These are phyloP conservation scores for Cutaneotrichosporon mucoides DNA, from an alignment of 1,284 basidiomycete genomes.

Conservation along the genomic window DNA sequence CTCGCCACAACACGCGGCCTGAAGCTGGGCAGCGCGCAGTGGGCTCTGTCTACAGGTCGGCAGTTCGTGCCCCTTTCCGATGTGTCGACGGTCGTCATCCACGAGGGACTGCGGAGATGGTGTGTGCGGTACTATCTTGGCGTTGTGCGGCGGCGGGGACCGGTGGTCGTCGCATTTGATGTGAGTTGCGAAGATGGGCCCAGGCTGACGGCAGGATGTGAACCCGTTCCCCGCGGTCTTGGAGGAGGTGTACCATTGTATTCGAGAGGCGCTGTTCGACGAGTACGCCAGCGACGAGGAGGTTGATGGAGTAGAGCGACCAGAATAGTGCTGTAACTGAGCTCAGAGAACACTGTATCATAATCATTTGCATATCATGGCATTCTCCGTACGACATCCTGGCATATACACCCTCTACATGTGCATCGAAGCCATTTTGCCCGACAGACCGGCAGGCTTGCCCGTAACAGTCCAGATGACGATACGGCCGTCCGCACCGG, in stretches of 20 bases:
- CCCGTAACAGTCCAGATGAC: slow-evolving; percentile 74
- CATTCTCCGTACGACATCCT: neutral
- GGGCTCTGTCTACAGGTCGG: slow-evolving; percentile 6
- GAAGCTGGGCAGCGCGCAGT: slow-evolving; percentile 1
- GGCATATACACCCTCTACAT: neutral
- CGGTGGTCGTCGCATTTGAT: slow-evolving; percentile 29
- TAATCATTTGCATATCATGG: neutral
- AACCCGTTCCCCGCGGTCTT: slow-evolving; percentile 29
- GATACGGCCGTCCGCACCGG: slow-evolving; percentile 90
- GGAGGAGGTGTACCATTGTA: slow-evolving; percentile 34
- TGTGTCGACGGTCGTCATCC: slow-evolving; percentile 34
- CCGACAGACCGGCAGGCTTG: slow-evolving; percentile 26
- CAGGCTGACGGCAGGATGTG: slow-evolving; percentile 21
- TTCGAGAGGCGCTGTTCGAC: slow-evolving; percentile 32
- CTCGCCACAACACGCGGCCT: slow-evolving; percentile 54
- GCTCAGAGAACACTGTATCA: neutral
- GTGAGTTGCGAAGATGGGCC: slow-evolving; percentile 19
- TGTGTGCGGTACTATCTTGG: slow-evolving; percentile 37
- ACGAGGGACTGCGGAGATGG: slow-evolving; percentile 40
- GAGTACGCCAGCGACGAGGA: slow-evolving; percentile 24
- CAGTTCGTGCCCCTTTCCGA: slow-evolving; percentile 32
- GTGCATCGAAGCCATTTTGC: slow-evolving; percentile 22
- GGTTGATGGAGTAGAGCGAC: neutral
- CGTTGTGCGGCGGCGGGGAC: slow-evolving; percentile 22
- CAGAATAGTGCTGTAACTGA: too few relatives aligned